phyloP scores from a whole-genome alignment of 1,139 yeast species.

The Citeromyces hawaiiensis region DNA sequence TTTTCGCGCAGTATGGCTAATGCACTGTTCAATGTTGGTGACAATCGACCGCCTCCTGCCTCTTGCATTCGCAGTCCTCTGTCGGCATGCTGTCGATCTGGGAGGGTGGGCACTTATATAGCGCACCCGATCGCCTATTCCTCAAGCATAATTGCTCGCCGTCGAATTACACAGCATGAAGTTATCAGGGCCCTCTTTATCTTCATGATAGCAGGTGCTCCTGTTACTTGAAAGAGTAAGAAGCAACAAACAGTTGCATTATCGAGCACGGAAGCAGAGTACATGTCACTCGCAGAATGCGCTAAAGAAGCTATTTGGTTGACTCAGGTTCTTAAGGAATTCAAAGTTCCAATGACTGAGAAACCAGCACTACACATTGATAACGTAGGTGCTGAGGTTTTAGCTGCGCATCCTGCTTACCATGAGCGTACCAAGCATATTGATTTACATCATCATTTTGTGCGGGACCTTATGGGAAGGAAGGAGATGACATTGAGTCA shows the following conservation, averaged over 20 bases:
- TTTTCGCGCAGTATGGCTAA: too few species aligned
- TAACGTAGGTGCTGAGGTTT: conserved; percentile 7
- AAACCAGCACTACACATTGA: conserved; percentile 4
- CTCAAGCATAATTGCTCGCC: too few species aligned
- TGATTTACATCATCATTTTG: conserved; percentile 7
- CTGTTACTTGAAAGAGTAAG: neutral
- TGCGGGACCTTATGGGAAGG: conserved; percentile 2
- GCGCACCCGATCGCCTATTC: too few species aligned
- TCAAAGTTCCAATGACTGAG: neutral
- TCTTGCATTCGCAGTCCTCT: too few species aligned
- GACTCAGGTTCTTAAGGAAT: neutral
- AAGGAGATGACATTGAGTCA: conserved; percentile 3
- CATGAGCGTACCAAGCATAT: conserved; percentile 9
- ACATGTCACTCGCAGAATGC: neutral
- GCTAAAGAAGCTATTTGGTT: conserved; percentile 1
- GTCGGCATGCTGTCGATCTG: too few species aligned
- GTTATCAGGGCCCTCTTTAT: too few species aligned
- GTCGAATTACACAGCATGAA: too few species aligned
- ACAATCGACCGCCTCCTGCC: too few species aligned
- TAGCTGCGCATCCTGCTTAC: conserved; percentile 7
- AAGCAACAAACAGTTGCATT: conserved; percentile 1
- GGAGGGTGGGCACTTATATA: too few species aligned
- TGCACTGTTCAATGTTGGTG: too few species aligned
- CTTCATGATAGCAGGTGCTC: conserved; percentile 1
- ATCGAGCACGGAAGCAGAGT: conserved; percentile 1